Percentiles rank a stretch among this genome's conserved stretches.
These are phyloP conservation scores for Cytospora piceae DNA, from an alignment of 2,329 filamentous ascomycete species.

Conservation along the genomic window DNA sequence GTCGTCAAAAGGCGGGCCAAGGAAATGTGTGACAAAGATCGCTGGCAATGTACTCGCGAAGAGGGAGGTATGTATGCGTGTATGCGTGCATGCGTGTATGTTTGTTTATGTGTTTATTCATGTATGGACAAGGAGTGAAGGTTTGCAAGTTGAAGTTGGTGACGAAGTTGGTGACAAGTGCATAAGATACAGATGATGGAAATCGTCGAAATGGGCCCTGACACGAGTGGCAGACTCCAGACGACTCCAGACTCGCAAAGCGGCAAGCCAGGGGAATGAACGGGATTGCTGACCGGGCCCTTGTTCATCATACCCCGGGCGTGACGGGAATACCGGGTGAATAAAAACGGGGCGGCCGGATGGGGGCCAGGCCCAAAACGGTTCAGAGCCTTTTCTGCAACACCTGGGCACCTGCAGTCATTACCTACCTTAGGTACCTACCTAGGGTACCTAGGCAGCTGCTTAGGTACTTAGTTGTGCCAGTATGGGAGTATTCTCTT, in stretches of 20 bases:
- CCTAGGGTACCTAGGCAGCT: not conserved
- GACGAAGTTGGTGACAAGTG: not conserved
- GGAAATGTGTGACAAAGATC: not conserved
- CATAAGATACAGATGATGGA: not conserved
- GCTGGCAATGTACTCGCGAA: not conserved
- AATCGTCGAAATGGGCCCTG: not conserved
- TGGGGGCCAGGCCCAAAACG: slow-evolving; percentile 16
- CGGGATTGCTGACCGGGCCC: slow-evolving; percentile 4
- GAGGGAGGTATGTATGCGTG: not conserved
- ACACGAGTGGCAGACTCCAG: slow-evolving; percentile 3
- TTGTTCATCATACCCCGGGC: slow-evolving; percentile 8
- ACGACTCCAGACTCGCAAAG: not conserved
- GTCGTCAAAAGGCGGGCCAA: not conserved
- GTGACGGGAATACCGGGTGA: slow-evolving; percentile 2
- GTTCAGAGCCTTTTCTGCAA: not conserved
- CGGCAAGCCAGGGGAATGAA: not conserved
- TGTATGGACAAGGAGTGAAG: not conserved
- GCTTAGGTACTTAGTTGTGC: not conserved
- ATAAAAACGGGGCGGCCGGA: not conserved
- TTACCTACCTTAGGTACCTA: not conserved
- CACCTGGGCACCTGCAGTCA: not conserved
- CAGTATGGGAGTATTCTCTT: no score
- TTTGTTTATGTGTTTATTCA: not conserved
- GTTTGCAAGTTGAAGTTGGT: not conserved
- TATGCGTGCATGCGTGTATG: not conserved